Percentiles rank a stretch among this genome's conserved stretches.
These are phyloP conservation scores for Candida bentonensis DNA, from an alignment of 805 yeast genomes.

Conservation along the genomic window DNA sequence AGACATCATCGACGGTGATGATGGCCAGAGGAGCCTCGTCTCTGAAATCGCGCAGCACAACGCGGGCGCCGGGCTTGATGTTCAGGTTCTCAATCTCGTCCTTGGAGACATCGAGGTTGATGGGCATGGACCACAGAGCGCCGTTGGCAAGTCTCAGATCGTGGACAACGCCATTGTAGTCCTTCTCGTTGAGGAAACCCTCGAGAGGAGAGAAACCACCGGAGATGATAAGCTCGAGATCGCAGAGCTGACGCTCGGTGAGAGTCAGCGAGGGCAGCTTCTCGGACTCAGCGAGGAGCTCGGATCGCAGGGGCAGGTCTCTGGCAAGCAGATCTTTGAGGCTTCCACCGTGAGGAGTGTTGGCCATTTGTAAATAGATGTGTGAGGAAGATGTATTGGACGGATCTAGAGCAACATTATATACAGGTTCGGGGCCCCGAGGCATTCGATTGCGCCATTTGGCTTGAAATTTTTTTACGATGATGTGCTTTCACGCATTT, in stretches of 20 bases:
- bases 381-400: neutral
- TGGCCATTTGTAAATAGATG: slow-evolving; percentile 21
- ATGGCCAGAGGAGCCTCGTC: slow-evolving; percentile 71
- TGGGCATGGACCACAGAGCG: slow-evolving; percentile 82
- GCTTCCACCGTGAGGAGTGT: slow-evolving; percentile 81
- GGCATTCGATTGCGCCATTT: neutral
- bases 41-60: slow-evolving; percentile 68
- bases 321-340: slow-evolving; percentile 76
- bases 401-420: neutral
- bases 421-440: neutral
- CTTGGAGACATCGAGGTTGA: slow-evolving; percentile 64
- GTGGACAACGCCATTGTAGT: slow-evolving; percentile 54
- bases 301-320: slow-evolving; percentile 47
- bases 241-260: slow-evolving; percentile 85
- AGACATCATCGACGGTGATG: slow-evolving; percentile 64
- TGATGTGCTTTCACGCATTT: slow-evolving; percentile 1
- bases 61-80: slow-evolving; percentile 41
- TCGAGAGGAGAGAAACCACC: slow-evolving; percentile 89
- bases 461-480: neutral
- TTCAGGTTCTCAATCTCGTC: slow-evolving; percentile 29
- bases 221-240: slow-evolving; percentile 75
- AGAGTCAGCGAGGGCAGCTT: slow-evolving; percentile 32
- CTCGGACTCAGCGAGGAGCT: slow-evolving; percentile 45
- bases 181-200: slow-evolving; percentile 56
- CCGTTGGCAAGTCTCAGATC: slow-evolving; percentile 62